These are phyloP conservation scores for Ceriops tagal DNA, from an alignment of 345 rosid genomes.

Conservation along the genomic window DNA sequence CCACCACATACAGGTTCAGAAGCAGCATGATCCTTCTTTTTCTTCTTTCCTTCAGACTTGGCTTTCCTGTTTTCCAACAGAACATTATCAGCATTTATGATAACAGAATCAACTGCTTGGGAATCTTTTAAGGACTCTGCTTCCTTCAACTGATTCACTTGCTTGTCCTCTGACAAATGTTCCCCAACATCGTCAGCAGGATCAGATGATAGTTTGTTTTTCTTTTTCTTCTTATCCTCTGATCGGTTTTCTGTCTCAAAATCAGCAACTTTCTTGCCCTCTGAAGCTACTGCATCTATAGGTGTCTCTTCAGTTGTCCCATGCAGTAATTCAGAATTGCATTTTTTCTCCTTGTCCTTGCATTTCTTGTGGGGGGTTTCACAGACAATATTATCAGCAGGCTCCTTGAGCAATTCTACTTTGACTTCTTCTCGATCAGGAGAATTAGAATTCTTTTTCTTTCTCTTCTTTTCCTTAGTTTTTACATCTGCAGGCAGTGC, in stretches of 20 bases:
- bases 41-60: constrained; percentile 22
- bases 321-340: constrained; percentile 18
- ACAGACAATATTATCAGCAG: constrained; percentile 9
- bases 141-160: background rate
- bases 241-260: constrained; percentile 26
- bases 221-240: constrained; percentile 54
- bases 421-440: constrained; percentile 5
- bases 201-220: constrained; percentile 25
- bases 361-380: constrained; percentile 24
- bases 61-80: constrained; percentile 17
- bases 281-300: constrained; percentile 9
- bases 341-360: constrained; percentile 47
- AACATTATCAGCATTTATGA: background rate
- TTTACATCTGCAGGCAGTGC: constrained; percentile 6
- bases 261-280: constrained; percentile 21
- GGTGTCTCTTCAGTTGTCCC: constrained; percentile 23
- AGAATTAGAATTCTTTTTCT: constrained; percentile 21
- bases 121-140: too few species aligned
- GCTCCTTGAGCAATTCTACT: constrained; percentile 10
- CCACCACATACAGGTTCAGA: constrained; percentile 1
- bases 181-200: constrained; percentile 15
- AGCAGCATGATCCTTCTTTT: constrained; percentile 13
- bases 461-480: constrained; percentile 21
- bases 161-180: constrained; percentile 10
- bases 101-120: too few species aligned